A percentile compares a stretch with the other conserved stretches of the same genome.
These are phyloP conservation scores for Ascochyta lentis DNA, from an alignment of 2,329 filamentous ascomycete species.

Conservation along the genomic window DNA sequence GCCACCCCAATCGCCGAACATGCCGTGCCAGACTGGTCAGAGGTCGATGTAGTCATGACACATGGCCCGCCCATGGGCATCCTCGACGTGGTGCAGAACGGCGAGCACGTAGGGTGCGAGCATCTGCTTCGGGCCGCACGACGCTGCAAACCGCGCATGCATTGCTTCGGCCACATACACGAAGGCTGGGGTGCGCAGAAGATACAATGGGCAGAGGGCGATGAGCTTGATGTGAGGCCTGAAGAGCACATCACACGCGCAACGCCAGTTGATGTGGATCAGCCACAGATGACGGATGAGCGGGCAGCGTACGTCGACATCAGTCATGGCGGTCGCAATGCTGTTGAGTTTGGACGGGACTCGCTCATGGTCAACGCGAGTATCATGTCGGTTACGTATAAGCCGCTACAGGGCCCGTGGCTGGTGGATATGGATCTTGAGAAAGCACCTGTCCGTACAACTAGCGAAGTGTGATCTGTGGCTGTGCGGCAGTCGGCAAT, in stretches of 20 bases:
- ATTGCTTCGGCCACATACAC: constrained; percentile 70
- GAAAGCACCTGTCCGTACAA: constrained; percentile 7
- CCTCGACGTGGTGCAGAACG: constrained; percentile 53
- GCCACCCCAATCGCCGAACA: constrained; percentile 40
- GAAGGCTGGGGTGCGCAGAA: constrained; percentile 54
- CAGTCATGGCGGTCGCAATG: constrained; percentile 29
- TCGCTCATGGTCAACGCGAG: constrained; percentile 66
- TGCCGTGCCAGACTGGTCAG: constrained; percentile 54
- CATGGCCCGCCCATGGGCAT: constrained; percentile 64
- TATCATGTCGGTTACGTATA: constrained; percentile 60
- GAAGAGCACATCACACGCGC: constrained; percentile 27
- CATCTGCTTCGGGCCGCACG: constrained; percentile 60
- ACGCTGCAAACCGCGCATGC: constrained; percentile 60
- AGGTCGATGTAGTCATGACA: constrained; percentile 65
- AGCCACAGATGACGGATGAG: constrained; percentile 25
- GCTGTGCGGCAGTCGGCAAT: constrained; percentile 1
- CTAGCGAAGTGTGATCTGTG: neutral
- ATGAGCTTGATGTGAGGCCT: constrained; percentile 25
- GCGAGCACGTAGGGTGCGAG: constrained; percentile 60
- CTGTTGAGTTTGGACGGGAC: constrained; percentile 56
- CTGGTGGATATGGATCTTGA: constrained; percentile 60
- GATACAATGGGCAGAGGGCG: constrained; percentile 47
- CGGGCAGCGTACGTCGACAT: constrained; percentile 42
- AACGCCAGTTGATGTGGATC: constrained; percentile 26
- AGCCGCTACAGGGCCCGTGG: constrained; percentile 61